Conservation (phyloP, 2,329 filamentous ascomycete species). For the Aspergillus quadrilineatus region DNA sequence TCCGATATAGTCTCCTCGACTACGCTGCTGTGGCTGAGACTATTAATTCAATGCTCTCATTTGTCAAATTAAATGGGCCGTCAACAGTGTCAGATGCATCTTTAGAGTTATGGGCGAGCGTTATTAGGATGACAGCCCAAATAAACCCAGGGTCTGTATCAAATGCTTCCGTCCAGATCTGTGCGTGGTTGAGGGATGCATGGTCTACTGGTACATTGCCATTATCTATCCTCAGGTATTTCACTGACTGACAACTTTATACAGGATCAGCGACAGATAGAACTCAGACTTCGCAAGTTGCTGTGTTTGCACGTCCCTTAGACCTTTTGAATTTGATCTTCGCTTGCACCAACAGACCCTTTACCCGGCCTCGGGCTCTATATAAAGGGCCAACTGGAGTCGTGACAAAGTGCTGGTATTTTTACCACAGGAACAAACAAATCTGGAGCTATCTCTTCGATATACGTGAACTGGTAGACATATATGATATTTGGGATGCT, state of each 20-base stretch:
- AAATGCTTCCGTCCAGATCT: conserved; percentile 66
- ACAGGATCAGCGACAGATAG: conserved; percentile 60
- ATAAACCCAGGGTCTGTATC: conserved; percentile 68
- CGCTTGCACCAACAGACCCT: conserved; percentile 61
- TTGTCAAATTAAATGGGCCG: conserved; percentile 79
- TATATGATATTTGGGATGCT: conserved; percentile 27
- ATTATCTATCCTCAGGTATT: conserved; percentile 10
- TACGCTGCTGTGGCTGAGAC: conserved; percentile 68
- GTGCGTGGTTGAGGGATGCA: conserved; percentile 76
- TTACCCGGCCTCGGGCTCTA: conserved; percentile 23
- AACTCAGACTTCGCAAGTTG: conserved; percentile 64
- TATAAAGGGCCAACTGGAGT: conserved; percentile 29
- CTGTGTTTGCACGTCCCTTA: conserved; percentile 61
- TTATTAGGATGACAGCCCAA: conserved; percentile 66
- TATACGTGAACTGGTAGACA: conserved; percentile 26
- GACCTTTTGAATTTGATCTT: conserved; percentile 70
- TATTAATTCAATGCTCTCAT: conserved; percentile 69
- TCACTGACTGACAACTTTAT: conserved; percentile 14
- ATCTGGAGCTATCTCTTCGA: conserved; percentile 53
- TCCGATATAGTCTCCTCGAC: conserved; percentile 65
- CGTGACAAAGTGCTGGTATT: conserved; percentile 42
- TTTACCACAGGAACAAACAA: conserved; percentile 38
- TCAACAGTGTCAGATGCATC: conserved; percentile 76
- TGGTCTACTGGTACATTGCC: conserved; percentile 73
- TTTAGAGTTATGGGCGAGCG: conserved; percentile 66